Evolutionary conservation across 2,329 filamentous ascomycete genomes (phyloP).

Genomic region (Apiospora pterosperma): DNA sequence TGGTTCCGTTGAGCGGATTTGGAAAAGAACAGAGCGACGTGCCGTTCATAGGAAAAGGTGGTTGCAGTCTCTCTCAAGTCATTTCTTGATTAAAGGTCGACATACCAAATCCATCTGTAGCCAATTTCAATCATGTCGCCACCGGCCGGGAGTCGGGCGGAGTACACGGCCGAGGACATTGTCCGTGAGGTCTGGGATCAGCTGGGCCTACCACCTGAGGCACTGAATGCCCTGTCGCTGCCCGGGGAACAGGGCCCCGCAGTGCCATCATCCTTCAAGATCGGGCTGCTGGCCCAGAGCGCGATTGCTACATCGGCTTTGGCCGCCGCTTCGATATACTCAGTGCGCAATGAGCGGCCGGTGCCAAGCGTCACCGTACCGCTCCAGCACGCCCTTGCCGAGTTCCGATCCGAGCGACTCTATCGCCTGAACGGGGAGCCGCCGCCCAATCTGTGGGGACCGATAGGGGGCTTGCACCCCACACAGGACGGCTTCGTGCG

Average conservation of each 20-base stretch:
- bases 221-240: slow-evolving; percentile 13
- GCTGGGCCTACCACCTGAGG: slow-evolving; percentile 12
- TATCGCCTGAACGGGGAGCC: slow-evolving; percentile 41
- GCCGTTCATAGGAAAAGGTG: too few relatives aligned
- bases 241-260: slow-evolving; percentile 17
- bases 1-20: background rate
- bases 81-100: background rate
- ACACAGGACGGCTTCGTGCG: slow-evolving; percentile 50
- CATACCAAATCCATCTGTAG: background rate
- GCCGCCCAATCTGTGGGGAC: slow-evolving; percentile 7
- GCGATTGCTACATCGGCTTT: slow-evolving; percentile 49
- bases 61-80: too few relatives aligned
- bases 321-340: slow-evolving; percentile 42
- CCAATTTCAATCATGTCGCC: background rate
- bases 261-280: slow-evolving; percentile 50
- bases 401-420: slow-evolving; percentile 52
- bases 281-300: slow-evolving; percentile 49
- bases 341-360: slow-evolving; percentile 23
- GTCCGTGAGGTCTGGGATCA: slow-evolving; percentile 16
- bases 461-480: slow-evolving; percentile 48
- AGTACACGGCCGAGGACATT: slow-evolving; percentile 5
- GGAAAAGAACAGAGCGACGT: background rate
- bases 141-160: background rate
- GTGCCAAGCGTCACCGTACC: slow-evolving; percentile 39
- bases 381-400: slow-evolving; percentile 42